Percentiles rank a stretch among this genome's conserved stretches.
Evolutionary conservation across 495 filamentous ascomycete genomes (phyloP).

Genomic region (Apodospora peruviana): DNA sequence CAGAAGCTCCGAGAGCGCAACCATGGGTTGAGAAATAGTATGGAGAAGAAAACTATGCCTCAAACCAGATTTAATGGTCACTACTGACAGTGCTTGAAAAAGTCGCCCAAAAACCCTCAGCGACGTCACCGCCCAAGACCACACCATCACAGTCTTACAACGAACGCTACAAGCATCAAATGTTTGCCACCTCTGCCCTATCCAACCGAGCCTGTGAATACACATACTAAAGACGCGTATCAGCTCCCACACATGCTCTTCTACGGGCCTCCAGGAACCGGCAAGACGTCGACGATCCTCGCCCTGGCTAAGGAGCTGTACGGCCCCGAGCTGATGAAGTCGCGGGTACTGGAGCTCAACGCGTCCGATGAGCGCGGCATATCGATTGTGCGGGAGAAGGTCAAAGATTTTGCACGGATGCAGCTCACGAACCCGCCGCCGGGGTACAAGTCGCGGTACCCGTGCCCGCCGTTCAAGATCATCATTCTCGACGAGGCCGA

Average conservation of each 20-base stretch:
- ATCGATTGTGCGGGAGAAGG: slow-evolving; percentile 93
- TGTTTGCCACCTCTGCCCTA: slow-evolving; percentile 37
- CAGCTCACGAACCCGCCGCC: slow-evolving; percentile 79
- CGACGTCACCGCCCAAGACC: slow-evolving; percentile 97
- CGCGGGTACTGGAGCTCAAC: slow-evolving; percentile 95
- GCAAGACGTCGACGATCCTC: slow-evolving; percentile 98
- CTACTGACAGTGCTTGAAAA: slow-evolving; percentile 14
- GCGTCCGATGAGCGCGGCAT: slow-evolving; percentile 98
- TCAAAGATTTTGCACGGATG: slow-evolving; percentile 95
- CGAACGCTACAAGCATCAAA: slow-evolving; percentile 93
- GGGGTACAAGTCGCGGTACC: slow-evolving; percentile 65
- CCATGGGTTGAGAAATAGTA: slow-evolving; percentile 99
- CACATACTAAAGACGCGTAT: slow-evolving; percentile 1
- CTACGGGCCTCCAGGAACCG: slow-evolving; percentile 95
- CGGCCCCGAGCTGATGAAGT: slow-evolving; percentile 87
- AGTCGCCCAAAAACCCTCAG: slow-evolving; percentile 90
- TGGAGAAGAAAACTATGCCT: too few species aligned
- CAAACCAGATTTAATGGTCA: too few species aligned
- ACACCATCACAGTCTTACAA: slow-evolving; percentile 87
- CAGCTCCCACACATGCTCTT: slow-evolving; percentile 99
- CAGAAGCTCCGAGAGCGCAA: slow-evolving; percentile 62
- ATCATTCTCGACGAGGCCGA: slow-evolving; percentile 97
- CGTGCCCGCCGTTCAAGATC: slow-evolving; percentile 97
- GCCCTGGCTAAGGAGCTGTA: slow-evolving; percentile 94
- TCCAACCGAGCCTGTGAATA: neutral